phyloP scores from a whole-genome alignment of 2,329 filamentous ascomycete genomes.

The Phaeosphaeriaceae sp. region DNA sequence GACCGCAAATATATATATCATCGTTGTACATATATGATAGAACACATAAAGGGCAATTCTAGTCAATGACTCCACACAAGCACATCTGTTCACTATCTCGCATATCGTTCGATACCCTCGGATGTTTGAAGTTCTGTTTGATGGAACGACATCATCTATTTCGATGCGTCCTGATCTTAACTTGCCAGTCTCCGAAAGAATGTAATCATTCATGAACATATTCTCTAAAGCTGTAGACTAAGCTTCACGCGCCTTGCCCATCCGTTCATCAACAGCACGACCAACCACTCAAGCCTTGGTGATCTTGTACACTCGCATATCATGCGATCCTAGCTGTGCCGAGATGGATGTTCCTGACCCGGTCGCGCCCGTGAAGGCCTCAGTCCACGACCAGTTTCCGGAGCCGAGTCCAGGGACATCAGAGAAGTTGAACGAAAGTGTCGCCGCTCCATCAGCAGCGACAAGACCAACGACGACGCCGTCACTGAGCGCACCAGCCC shows the following conservation, averaged over 20 bases:
- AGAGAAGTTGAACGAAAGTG: constrained; percentile 18
- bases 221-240: too few relatives aligned
- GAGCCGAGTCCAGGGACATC: constrained; percentile 23
- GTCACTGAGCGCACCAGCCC: constrained; percentile 20
- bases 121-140: too few relatives aligned
- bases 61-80: too few relatives aligned
- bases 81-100: too few relatives aligned
- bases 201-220: too few relatives aligned
- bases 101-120: too few relatives aligned
- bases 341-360: constrained; percentile 15
- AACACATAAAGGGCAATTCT: not conserved
- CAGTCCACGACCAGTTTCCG: constrained; percentile 19
- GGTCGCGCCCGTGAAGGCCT: constrained; percentile 18
- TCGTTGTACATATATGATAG: not conserved
- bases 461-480: constrained; percentile 21
- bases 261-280: not conserved
- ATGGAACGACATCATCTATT: too few relatives aligned
- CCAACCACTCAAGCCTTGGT: constrained; percentile 5
- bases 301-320: constrained; percentile 22
- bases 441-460: constrained; percentile 15
- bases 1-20: not conserved
- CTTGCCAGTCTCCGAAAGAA: too few relatives aligned
- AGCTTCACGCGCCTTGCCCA: too few relatives aligned
- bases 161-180: too few relatives aligned
- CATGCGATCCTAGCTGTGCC: constrained; percentile 12